Evolutionary conservation across 352 stramenopile species (phyloP), one percentile per base, ranked within the genome.

Genomic region (Phytophthora melonis): DNA sequence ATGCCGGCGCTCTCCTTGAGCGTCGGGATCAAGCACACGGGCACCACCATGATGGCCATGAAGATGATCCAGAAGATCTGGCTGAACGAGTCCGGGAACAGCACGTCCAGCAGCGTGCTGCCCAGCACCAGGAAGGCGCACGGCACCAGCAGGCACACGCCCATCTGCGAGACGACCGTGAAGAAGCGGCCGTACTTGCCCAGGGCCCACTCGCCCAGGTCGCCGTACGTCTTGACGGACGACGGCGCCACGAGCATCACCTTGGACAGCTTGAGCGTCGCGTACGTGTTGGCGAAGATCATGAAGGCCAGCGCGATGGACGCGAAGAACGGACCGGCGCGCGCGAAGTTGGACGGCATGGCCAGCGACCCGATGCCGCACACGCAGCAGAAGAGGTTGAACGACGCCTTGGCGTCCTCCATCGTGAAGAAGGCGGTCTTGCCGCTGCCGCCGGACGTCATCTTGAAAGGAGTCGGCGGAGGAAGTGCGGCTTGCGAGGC

Each of bases 271-370:
- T 54, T 67, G 25, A 84, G 71, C 3, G 78, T 83, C 0, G 78
- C 60, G 64, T 82, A 84, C 41, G 81, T 66, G 75, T 84, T 84
- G 62, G 75, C 75, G 50, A 79, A 81, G n/a, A 63, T 67, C 74
- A 84, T 84, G 65, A 83, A 84, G 13, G 78, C 54, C 45, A 81
- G 62, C 9, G 43, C 43, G 43, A 52, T 52, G 43, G 43, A 52
- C 2, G 43, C 43, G 43, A 52, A 52, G 43, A 25, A 52, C 43
- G 43, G 43, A 1, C 43, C 43, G 43, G 43, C 43, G 43, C 43
- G 43, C 13, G 43, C 43, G 18, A 23, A 52, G 43, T 52, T 52
- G 43, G 43, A 52, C 13, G 43, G 43, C 43, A 52, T 52, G 43
- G 43, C 43, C 18, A 52, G 43, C 43, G 43, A 52, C 23, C 43